Conservation (phyloP, 2,329 filamentous ascomycete genomes). For the Plenodomus tracheiphilus region DNA sequence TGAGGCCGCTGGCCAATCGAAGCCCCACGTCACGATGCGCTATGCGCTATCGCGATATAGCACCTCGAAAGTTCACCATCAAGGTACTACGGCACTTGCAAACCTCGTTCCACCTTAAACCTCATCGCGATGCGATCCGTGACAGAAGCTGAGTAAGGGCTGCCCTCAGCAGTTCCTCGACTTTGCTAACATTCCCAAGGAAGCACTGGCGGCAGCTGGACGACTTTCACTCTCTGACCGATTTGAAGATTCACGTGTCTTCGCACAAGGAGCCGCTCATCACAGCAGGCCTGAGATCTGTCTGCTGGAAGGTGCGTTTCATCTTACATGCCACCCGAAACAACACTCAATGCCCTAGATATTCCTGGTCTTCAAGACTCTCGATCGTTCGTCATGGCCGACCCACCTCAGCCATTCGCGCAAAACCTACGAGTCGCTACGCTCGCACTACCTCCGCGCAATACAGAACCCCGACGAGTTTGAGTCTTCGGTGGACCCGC, state of each 20-base stretch:
- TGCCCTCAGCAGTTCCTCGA: background rate
- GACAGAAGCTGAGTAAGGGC: constrained; percentile 38
- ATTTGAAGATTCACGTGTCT: constrained; percentile 43
- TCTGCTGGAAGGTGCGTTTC: constrained; percentile 81
- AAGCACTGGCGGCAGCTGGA: constrained; percentile 43
- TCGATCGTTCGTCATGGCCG: constrained; percentile 69
- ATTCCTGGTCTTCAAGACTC: constrained; percentile 76
- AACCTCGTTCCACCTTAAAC: constrained; percentile 4
- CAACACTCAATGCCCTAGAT: constrained; percentile 54
- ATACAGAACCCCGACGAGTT: constrained; percentile 85
- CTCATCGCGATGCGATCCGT: constrained; percentile 35
- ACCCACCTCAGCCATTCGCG: constrained; percentile 69
- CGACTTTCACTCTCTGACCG: constrained; percentile 42
- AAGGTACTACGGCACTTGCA: constrained; percentile 30
- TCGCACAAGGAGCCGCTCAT: constrained; percentile 41
- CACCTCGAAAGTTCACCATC: constrained; percentile 30
- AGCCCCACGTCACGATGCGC: constrained; percentile 17
- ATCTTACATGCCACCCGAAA: background rate
- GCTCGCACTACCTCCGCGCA: constrained; percentile 75
- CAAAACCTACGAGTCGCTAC: constrained; percentile 71
- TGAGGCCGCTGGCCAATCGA: background rate
- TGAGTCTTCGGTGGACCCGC: constrained; percentile 73
- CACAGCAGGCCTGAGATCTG: constrained; percentile 73
- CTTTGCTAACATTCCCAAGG: constrained; percentile 25
- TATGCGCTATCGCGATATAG: constrained; percentile 8